These are phyloP conservation scores for Dalbergia cochinchinensis DNA, from an alignment of 306 rosid genomes.

Conservation along the genomic window DNA sequence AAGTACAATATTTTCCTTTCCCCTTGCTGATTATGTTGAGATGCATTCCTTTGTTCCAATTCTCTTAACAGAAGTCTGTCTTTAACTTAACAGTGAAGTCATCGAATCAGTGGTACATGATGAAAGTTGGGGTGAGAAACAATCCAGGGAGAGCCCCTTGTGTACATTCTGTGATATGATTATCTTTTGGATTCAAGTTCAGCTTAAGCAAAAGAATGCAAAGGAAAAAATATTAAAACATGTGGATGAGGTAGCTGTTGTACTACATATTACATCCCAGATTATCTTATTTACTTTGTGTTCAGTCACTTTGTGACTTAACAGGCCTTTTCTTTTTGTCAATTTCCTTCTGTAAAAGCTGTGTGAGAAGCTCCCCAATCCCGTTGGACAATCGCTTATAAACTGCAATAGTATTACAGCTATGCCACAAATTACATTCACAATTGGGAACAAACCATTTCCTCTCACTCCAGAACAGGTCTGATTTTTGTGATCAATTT, in stretches of 20 bases:
- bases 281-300: neutral
- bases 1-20: slow-evolving; percentile 48
- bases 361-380: slow-evolving; percentile 82
- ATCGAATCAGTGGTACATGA: slow-evolving; percentile 46
- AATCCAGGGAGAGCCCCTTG: slow-evolving; percentile 49
- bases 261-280: slow-evolving; percentile 3
- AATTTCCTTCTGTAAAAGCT: slow-evolving; percentile 48
- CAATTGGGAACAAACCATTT: slow-evolving; percentile 65
- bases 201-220: slow-evolving; percentile 66
- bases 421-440: slow-evolving; percentile 67
- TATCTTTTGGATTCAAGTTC: slow-evolving; percentile 69
- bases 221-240: slow-evolving; percentile 61
- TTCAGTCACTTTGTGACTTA: slow-evolving; percentile 6
- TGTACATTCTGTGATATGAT: slow-evolving; percentile 68
- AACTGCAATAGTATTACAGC: slow-evolving; percentile 56
- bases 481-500: slow-evolving; percentile 11
- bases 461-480: slow-evolving; percentile 78
- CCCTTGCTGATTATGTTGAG: slow-evolving; percentile 4
- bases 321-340: neutral
- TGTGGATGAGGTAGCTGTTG: slow-evolving; percentile 61
- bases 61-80: slow-evolving; percentile 28
- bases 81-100: slow-evolving; percentile 37
- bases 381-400: slow-evolving; percentile 65
- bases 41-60: neutral
- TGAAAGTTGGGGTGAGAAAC: slow-evolving; percentile 44